Percentiles rank a stretch among this genome's conserved stretches.
Evolutionary conservation across 805 yeast genomes (phyloP).

Genomic region (Cyberlindnera veronae): DNA sequence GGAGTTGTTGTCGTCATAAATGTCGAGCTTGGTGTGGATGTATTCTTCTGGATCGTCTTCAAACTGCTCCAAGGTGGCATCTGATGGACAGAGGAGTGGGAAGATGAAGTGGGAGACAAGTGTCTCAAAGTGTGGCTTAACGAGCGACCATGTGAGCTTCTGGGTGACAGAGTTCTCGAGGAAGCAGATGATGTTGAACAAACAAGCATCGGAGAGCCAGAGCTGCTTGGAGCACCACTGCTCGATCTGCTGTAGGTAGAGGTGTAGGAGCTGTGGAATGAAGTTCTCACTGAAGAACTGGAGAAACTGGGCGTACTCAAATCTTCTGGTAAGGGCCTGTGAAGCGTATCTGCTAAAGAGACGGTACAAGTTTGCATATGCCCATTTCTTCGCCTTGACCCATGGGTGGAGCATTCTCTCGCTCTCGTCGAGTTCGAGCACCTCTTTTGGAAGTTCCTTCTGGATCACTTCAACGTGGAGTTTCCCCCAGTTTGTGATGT

Average conservation of each 20-base stretch:
- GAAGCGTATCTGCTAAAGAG: slow-evolving; percentile 71
- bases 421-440: slow-evolving; percentile 46
- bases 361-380: slow-evolving; percentile 71
- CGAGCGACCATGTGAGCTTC: slow-evolving; percentile 60
- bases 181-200: slow-evolving; percentile 64
- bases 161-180: slow-evolving; percentile 57
- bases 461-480: slow-evolving; percentile 69
- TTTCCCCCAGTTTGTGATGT: slow-evolving; percentile 65
- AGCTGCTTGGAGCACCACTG: slow-evolving; percentile 62
- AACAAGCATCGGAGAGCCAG: slow-evolving; percentile 68
- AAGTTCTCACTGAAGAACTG: slow-evolving; percentile 50
- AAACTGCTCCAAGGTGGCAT: slow-evolving; percentile 65
- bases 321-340: slow-evolving; percentile 40
- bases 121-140: slow-evolving; percentile 62
- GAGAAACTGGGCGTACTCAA: slow-evolving; percentile 59
- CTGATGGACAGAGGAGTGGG: slow-evolving; percentile 71
- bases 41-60: slow-evolving; percentile 89
- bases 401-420: slow-evolving; percentile 54
- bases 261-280: slow-evolving; percentile 68
- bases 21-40: slow-evolving; percentile 66
- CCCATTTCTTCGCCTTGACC: slow-evolving; percentile 86
- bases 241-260: slow-evolving; percentile 64
- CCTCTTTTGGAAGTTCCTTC: slow-evolving; percentile 53
- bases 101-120: slow-evolving; percentile 69
- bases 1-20: slow-evolving; percentile 56